A percentile compares a stretch with the other conserved stretches of the same genome.
These are phyloP conservation scores for Candida tallmaniae DNA, from an alignment of 805 yeast genomes.

Conservation along the genomic window DNA sequence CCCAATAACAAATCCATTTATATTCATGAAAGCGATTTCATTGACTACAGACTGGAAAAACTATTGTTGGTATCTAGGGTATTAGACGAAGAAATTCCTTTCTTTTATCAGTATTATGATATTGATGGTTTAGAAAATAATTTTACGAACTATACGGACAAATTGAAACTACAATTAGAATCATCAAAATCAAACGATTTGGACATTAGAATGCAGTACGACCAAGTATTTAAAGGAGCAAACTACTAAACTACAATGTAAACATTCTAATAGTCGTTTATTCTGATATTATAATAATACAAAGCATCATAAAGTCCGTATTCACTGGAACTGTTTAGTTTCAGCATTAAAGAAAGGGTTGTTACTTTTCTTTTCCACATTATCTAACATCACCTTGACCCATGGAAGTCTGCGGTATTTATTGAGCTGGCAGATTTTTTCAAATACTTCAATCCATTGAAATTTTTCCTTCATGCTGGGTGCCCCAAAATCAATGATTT, in stretches of 20 bases:
- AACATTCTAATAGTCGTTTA: too few species aligned
- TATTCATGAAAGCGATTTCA: constrained; percentile 13
- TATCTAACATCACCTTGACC: constrained; percentile 46
- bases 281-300: too few species aligned
- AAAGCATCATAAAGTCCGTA: background rate
- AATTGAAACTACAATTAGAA: background rate
- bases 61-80: constrained; percentile 1
- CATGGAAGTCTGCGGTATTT: constrained; percentile 56
- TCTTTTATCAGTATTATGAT: constrained; percentile 5
- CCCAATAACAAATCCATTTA: background rate
- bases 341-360: constrained; percentile 8
- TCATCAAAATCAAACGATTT: background rate
- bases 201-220: constrained; percentile 4
- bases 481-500: constrained; percentile 80
- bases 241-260: too few species aligned
- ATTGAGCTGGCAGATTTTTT: constrained; percentile 51
- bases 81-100: background rate
- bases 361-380: constrained; percentile 5
- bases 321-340: constrained; percentile 6
- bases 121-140: background rate
- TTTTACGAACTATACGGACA: background rate
- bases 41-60: constrained; percentile 11
- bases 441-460: constrained; percentile 62
- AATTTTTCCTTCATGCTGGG: constrained; percentile 58
- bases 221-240: too few species aligned